Evolutionary conservation across 768 basidiomycete species (phyloP).

Genomic region (Strobilomyces dryophilus): DNA sequence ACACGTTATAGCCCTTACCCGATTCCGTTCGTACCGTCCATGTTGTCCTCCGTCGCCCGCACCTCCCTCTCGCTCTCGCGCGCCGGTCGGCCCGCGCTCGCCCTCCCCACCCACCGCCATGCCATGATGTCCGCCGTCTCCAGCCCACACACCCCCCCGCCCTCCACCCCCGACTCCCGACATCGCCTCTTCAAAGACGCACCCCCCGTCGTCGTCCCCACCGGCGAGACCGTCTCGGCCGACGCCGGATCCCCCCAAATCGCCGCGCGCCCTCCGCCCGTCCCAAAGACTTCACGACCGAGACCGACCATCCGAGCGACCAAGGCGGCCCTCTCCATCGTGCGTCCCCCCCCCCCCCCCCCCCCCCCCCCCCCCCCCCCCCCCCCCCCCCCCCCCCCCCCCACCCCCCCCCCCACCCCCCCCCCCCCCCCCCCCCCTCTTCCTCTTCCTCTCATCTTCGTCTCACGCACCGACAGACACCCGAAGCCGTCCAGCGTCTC

Average conservation of each 20-base stretch:
- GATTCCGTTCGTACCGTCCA: conserved; percentile 10
- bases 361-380: neutral
- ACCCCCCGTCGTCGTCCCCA: conserved; percentile 50
- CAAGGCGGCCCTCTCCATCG: conserved; percentile 77
- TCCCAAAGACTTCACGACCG: conserved; percentile 59
- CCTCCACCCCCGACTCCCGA: conserved; percentile 15
- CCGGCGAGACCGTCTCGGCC: conserved; percentile 42
- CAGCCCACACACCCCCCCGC: conserved; percentile 22
- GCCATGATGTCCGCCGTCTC: conserved; percentile 69
- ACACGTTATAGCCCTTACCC: neutral
- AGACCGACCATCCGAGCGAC: conserved; percentile 63
- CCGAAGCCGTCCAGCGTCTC: conserved; percentile 70
- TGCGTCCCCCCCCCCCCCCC: conserved; percentile 29
- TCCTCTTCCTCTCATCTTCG: too few species aligned
- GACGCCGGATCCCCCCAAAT: conserved; percentile 69
- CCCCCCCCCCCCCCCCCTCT: too few species aligned
- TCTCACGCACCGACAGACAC: conserved; percentile 50
- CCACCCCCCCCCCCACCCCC: too few species aligned
- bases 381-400: too few species aligned
- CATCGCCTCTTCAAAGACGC: conserved; percentile 35
- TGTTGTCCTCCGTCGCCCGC: conserved; percentile 21
- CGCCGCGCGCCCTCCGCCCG: conserved; percentile 66
- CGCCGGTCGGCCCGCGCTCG: neutral
- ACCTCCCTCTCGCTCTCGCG: neutral
- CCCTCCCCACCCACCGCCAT: conserved; percentile 35